Evolutionary conservation across 2,329 filamentous ascomycete genomes (phyloP), one percentile per base, ranked within the genome.

Genomic region (Clonostachys rhizophaga): DNA sequence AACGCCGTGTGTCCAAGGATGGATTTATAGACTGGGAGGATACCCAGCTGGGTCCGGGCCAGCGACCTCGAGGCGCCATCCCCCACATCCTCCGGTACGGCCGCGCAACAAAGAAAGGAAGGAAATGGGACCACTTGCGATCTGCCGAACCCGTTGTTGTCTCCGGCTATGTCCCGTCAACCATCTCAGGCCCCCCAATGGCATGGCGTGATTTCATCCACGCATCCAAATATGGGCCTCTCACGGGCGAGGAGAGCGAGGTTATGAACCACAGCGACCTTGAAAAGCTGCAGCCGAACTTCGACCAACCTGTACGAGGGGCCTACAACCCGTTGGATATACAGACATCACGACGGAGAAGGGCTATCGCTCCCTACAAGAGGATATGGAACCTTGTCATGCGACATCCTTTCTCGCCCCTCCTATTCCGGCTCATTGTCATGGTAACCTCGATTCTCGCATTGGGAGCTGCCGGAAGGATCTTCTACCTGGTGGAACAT

Each of bases 401-500:
- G 58, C 84, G 85, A 49, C 90, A 91, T 59, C 87, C 91, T 12
- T 84, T 96, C 53, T 87, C 96, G 2, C 94, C 94, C 3, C 73
- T 96, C 47, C 72, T 87, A 13, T 89, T 96, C 62, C 88, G 94
- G 45, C 70, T 95, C 17, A 85, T 81, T 13, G 89, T 96, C 44
- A 84, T 96, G 62, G 75, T 84, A 49, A 95, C 95, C 51, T 95
- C 91, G 3, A 79, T 89, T 37, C 74, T 89, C 47, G 91, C 91
- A 5, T 78, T 99, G 20, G 89, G 83, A 13, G 75, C 99, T 9
- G 86, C 91, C 3, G 81, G 77, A 5, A 83, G 83, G 20, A 91
- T 97, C 44, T 89, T 84, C 62, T 70, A 83, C 55, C 67, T 81
- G 46, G 24, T 30, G 24, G 77, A 84, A 47, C 65, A 72, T 55